Base-by-base conservation (phyloP, 1,284 basidiomycete genomes). In the Trametes pubescens region DNA sequence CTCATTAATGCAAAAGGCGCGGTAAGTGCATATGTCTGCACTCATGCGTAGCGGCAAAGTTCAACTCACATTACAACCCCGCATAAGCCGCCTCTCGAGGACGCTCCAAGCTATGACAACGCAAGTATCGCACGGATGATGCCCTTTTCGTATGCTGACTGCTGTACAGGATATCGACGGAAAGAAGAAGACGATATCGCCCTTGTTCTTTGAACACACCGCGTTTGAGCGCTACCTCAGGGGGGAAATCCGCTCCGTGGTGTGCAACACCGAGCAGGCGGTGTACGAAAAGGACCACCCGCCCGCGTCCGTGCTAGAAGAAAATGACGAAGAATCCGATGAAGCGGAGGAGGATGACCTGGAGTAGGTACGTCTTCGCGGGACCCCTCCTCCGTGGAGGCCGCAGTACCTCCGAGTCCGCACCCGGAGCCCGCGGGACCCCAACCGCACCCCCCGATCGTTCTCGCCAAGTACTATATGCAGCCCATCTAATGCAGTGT, bases 1-100 rank as follows among this genome's bases (percentile, higher is more conserved):
- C 56, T 73, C 24, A 54, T 67, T 11, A 14, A 34, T 3, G 66
- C 67, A 16, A 72, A 71, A 52, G 74, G 70, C 58, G 72, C 63
- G 62, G 72, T 72, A 59, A 60, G 64, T 48, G 43, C 10, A 32
- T 21, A 14, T 35, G n/a, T 22, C 32, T 24, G 2, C 22, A 2
- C 22, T 40, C 8, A 9, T 9, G 24, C 22, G 14, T 6, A 8
- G 22, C 51, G 22, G 38, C 24, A 8, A 18, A 18, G 10, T 2
- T 21, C 6, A 14, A 16, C 21, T n/a, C 49, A 21, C 29, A 32
- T 32, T 8, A 2, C 6, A 35, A 21, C 44, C n/a, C n/a, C 13
- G 13, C 47, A 10, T 14, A 18, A 65, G 65, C 59, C 65, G 18
- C 67, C 62, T 0, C 21, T 57, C 13, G 67, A 66, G 52, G 62